phyloP scores from a whole-genome alignment of 257 asterid species.

The Nemophila menziesii region DNA sequence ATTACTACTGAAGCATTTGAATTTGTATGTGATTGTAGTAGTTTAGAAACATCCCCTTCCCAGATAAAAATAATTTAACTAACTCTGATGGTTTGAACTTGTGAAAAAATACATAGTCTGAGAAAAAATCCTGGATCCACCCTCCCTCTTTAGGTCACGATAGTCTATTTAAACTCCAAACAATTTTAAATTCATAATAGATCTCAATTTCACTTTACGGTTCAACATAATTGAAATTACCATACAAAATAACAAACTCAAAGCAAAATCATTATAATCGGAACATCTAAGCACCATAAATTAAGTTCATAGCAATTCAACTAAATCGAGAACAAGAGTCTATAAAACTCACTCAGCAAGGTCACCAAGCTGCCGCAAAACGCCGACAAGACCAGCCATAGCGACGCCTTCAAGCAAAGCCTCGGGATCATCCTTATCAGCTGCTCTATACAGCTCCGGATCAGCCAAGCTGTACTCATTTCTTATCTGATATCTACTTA shows the following conservation, averaged over 20 bases:
- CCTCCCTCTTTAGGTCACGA: too few species aligned
- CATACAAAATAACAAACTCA: slow-evolving; percentile 6
- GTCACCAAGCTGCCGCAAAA: slow-evolving; percentile 97
- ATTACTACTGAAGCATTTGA: background rate
- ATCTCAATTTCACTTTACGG: background rate
- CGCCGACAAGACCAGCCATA: slow-evolving; percentile 98
- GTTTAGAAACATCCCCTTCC: too few species aligned
- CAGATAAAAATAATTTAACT: too few species aligned
- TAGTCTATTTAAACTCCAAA: background rate
- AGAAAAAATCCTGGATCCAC: too few species aligned
- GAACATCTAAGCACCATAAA: slow-evolving; percentile 1
- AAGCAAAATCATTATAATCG: background rate
- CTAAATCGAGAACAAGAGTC: background rate
- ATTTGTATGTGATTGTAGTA: too few species aligned
- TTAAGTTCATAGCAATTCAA: background rate
- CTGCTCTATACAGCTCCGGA: slow-evolving; percentile 73
- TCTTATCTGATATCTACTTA: slow-evolving; percentile 75
- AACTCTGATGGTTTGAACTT: too few species aligned
- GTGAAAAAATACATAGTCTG: too few species aligned
- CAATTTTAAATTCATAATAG: slow-evolving; percentile 1
- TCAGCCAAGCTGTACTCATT: slow-evolving; percentile 84
- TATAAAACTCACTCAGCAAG: slow-evolving; percentile 66
- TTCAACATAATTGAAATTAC: too few species aligned
- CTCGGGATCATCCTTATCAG: slow-evolving; percentile 99
- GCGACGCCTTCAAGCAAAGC: slow-evolving; percentile 95